Evolutionary conservation across 495 filamentous ascomycete genomes (phyloP).

Genomic region (Neurospora sp.): DNA sequence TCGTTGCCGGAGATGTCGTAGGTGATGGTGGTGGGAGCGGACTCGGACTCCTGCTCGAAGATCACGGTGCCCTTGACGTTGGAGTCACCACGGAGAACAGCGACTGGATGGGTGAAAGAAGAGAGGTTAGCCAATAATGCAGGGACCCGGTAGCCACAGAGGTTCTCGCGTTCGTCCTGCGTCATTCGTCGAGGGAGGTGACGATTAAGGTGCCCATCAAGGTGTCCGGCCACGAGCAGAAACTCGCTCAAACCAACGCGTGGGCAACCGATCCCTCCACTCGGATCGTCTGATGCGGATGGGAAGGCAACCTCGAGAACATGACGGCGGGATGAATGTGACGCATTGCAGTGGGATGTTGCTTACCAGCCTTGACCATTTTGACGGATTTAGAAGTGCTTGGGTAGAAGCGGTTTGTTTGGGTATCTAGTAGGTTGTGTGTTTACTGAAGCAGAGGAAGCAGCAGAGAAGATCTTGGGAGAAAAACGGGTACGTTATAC

Average conservation of each 20-base stretch:
- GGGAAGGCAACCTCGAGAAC: slow-evolving; percentile 2
- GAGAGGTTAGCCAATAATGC: not conserved
- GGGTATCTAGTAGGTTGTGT: not conserved
- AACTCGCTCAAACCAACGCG: slow-evolving; percentile 15
- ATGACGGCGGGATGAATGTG: slow-evolving; percentile 17
- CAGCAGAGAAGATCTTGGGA: slow-evolving; percentile 1
- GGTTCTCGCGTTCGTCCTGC: not conserved
- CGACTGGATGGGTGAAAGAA: slow-evolving; percentile 48
- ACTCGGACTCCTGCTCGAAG: slow-evolving; percentile 86
- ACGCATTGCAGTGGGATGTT: slow-evolving; percentile 13
- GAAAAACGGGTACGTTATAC: slow-evolving; percentile 3
- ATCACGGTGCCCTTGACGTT: slow-evolving; percentile 84
- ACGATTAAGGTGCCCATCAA: slow-evolving; percentile 18
- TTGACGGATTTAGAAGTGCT: slow-evolving; percentile 32
- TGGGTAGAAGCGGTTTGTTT: not conserved
- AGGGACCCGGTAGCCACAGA: slow-evolving; percentile 3
- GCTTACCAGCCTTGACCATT: slow-evolving; percentile 96
- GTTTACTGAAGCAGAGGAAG: not conserved
- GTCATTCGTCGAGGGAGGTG: not conserved
- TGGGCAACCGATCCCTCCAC: slow-evolving; percentile 1
- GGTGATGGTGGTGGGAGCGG: slow-evolving; percentile 68
- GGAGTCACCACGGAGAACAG: slow-evolving; percentile 93
- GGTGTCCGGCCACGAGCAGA: slow-evolving; percentile 12
- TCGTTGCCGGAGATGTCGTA: slow-evolving; percentile 92
- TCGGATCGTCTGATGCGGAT: not conserved